phyloP scores from a whole-genome alignment of 345 rosid species.

The Nasturtium officinale region DNA sequence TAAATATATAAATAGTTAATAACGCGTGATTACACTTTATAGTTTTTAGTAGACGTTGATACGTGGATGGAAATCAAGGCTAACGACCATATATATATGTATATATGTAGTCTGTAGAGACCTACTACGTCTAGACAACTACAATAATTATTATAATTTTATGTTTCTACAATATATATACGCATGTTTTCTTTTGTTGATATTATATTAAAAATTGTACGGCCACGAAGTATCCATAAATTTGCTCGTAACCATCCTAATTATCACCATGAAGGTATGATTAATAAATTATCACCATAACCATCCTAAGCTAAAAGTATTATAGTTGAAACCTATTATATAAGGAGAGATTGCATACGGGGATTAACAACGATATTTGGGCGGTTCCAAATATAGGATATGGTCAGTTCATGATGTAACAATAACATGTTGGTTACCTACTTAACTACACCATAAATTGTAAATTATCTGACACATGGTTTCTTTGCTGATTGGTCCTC shows the following conservation, averaged over 20 bases:
- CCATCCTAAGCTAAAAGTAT: conserved; percentile 8
- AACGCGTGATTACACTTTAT: neutral
- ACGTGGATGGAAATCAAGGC: conserved; percentile 9
- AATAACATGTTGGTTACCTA: conserved; percentile 29
- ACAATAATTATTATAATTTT: neutral
- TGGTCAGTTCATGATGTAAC: conserved; percentile 29
- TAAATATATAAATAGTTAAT: neutral
- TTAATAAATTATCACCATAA: neutral
- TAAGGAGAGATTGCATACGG: neutral
- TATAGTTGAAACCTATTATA: conserved; percentile 6
- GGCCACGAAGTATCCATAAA: conserved; percentile 26
- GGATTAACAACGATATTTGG: conserved; percentile 8
- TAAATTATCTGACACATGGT: conserved; percentile 24
- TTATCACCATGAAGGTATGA: no score
- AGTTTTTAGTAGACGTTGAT: neutral
- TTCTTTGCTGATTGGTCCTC: neutral
- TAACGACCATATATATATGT: neutral
- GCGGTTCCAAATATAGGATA: conserved; percentile 38
- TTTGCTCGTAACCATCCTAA: conserved; percentile 17
- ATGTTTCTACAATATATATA: neutral
- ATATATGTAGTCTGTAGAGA: neutral
- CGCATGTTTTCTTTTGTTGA: conserved; percentile 23
- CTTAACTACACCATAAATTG: neutral
- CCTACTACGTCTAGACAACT: neutral
- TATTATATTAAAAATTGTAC: conserved; percentile 1